phyloP scores from a whole-genome alignment of 768 basidiomycete genomes.

The Amanita exitialis region DNA sequence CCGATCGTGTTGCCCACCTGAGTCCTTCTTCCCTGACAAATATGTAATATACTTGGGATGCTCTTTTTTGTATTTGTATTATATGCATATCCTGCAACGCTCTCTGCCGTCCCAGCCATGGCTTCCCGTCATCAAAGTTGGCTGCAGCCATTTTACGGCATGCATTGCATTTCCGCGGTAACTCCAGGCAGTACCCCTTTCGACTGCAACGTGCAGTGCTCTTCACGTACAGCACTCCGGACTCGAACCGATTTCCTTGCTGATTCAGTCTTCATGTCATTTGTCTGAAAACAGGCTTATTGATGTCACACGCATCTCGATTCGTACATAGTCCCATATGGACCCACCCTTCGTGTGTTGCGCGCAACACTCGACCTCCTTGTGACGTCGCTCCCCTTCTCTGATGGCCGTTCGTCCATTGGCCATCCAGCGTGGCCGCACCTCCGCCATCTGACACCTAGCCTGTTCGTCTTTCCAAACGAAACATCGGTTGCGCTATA shows the following conservation, averaged over 20 bases:
- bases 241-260: not conserved
- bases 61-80: not conserved
- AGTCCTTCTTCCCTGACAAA: not conserved
- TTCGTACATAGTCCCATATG: not conserved
- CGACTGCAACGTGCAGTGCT: not conserved
- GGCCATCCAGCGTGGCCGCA: not conserved
- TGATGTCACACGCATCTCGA: not conserved
- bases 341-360: not conserved
- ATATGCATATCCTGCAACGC: not conserved
- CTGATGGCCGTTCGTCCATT: too few species aligned
- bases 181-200: slow-evolving; percentile 1
- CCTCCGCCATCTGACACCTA: not conserved
- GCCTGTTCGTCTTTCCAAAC: not conserved
- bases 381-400: too few species aligned
- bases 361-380: too few species aligned
- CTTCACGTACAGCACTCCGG: not conserved
- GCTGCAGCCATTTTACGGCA: not conserved
- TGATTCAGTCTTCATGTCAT: not conserved
- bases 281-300: slow-evolving; percentile 1
- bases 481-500: not conserved
- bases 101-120: not conserved
- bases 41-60: not conserved
- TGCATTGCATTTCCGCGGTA: slow-evolving; percentile 4
- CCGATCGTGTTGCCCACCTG: not conserved
- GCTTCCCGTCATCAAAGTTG: not conserved